Evolutionary conservation across 352 stramenopile species (phyloP).

Genomic region (Phytopythium montanum): DNA sequence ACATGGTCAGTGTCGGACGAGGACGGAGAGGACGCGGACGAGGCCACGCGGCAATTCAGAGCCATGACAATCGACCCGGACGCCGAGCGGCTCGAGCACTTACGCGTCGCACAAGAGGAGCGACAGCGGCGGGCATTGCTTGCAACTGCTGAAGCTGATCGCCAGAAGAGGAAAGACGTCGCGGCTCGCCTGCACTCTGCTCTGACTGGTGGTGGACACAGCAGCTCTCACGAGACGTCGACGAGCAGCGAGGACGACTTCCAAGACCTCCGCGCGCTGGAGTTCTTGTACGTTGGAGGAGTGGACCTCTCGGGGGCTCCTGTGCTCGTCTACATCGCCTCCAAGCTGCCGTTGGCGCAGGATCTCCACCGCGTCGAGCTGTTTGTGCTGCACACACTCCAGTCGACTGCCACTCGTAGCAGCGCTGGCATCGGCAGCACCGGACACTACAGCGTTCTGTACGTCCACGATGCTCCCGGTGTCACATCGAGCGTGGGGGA

Average conservation of each 20-base stretch:
- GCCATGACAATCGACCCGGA: conserved; percentile 60
- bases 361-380: conserved; percentile 71
- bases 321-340: conserved; percentile 68
- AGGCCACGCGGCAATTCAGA: conserved; percentile 48
- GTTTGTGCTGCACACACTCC: conserved; percentile 67
- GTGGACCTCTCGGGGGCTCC: conserved; percentile 63
- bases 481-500: background rate
- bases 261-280: conserved; percentile 40
- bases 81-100: conserved; percentile 38
- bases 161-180: conserved; percentile 13
- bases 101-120: conserved; percentile 36
- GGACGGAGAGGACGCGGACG: conserved; percentile 20
- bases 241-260: conserved; percentile 50
- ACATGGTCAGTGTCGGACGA: background rate
- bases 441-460: conserved; percentile 60
- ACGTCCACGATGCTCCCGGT: conserved; percentile 33
- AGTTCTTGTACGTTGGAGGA: conserved; percentile 66
- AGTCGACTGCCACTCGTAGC: conserved; percentile 37
- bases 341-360: conserved; percentile 39
- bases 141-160: conserved; percentile 17
- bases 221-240: conserved; percentile 23
- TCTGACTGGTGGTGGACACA: conserved; percentile 1
- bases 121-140: conserved; percentile 24
- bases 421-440: conserved; percentile 11
- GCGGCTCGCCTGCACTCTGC: conserved; percentile 16